Conservation (phyloP, 176 grass and related monocot genomes). For the Miscanthus lutarioriparius region DNA sequence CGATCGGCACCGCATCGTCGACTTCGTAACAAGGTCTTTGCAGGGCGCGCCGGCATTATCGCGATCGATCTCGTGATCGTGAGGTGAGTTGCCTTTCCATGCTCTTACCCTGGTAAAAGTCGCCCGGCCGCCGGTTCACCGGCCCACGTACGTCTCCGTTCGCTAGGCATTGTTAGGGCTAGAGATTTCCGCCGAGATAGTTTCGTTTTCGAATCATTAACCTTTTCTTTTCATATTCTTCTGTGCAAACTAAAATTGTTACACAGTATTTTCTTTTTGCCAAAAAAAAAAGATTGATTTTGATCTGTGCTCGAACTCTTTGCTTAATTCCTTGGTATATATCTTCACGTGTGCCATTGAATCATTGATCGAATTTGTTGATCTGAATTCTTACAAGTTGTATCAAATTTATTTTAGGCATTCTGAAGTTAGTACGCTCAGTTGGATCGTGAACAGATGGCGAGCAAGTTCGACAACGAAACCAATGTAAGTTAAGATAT, state of each 20-base stretch:
- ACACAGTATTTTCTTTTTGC: too few species aligned
- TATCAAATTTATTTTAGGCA: neutral
- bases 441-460: conserved; percentile 18
- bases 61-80: neutral
- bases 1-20: neutral
- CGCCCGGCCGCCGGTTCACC: neutral
- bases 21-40: neutral
- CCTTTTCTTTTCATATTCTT: too few species aligned
- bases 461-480: conserved; percentile 1
- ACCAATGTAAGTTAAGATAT: conserved; percentile 28
- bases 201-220: neutral
- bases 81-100: neutral
- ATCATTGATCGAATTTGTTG: neutral
- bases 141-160: neutral
- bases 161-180: neutral
- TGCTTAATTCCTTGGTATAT: neutral
- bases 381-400: neutral
- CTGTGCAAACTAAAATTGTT: too few species aligned
- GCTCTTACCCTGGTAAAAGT: neutral
- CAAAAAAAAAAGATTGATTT: too few species aligned
- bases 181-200: neutral
- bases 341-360: neutral
- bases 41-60: neutral
- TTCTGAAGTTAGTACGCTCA: neutral
- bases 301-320: neutral